Conservation (phyloP, 441 rosid species). For the Populus hybrid region DNA sequence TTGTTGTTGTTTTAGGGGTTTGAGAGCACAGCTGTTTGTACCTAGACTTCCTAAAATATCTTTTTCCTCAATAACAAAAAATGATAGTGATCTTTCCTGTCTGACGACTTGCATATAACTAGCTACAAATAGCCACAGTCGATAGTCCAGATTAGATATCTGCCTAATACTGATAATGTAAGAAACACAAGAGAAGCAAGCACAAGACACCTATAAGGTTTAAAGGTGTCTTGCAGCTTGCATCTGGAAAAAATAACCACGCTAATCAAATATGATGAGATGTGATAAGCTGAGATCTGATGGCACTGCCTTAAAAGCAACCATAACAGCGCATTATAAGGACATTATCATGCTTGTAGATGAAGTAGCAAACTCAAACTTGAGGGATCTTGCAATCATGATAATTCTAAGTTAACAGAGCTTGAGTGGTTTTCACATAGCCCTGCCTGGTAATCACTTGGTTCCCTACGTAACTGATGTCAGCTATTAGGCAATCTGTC, state of each 20-base stretch:
- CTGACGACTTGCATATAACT: not conserved
- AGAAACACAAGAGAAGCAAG: not conserved
- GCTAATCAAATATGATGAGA: not conserved
- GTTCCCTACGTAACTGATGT: not conserved
- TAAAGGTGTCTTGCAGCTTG: not conserved
- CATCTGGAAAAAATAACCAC: not conserved
- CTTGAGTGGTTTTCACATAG: not conserved
- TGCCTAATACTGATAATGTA: not conserved
- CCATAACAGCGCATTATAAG: not conserved
- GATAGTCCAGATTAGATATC: not conserved
- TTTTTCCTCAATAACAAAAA: not conserved
- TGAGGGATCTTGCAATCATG: not conserved
- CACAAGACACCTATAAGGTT: not conserved
- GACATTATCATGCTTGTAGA: not conserved
- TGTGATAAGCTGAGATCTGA: not conserved
- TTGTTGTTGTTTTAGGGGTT: not conserved
- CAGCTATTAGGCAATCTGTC: not conserved
- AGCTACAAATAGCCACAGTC: not conserved
- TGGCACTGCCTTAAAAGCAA: not conserved
- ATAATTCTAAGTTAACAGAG: not conserved
- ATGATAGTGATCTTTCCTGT: not conserved
- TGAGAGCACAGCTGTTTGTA: not conserved
- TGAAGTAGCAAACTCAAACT: not conserved
- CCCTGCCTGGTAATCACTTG: not conserved
- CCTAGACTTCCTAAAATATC: not conserved